Conservation (phyloP, 805 yeast species). For the Saturnispora saitoi region DNA sequence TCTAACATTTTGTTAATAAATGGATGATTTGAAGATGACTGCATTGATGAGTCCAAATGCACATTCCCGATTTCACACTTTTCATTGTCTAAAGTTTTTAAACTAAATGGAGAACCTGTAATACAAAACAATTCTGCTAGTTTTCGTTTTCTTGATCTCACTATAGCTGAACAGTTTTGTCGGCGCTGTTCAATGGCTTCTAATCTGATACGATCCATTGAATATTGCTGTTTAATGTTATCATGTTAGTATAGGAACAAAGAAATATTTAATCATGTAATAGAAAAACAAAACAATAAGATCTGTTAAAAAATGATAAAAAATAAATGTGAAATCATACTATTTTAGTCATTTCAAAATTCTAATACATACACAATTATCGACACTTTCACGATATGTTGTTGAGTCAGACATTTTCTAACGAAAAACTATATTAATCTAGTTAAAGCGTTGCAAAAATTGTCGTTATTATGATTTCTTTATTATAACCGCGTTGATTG, state of each 20-base stretch:
- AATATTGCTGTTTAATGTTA: constrained; percentile 6
- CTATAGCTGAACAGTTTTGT: constrained; percentile 35
- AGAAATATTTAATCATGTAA: constrained; percentile 7
- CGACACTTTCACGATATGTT: neutral
- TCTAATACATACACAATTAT: neutral
- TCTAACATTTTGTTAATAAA: constrained; percentile 26
- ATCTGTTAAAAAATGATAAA: neutral
- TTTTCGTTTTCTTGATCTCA: constrained; percentile 45
- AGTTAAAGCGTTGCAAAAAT: neutral
- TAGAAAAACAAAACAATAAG: neutral
- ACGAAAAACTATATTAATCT: constrained; percentile 10
- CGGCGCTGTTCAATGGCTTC: constrained; percentile 39
- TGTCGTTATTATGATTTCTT: neutral
- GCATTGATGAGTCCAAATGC: neutral
- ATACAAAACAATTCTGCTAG: constrained; percentile 56
- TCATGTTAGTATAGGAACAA: neutral
- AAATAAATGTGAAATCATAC: neutral
- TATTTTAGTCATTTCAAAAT: neutral
- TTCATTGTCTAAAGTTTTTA: constrained; percentile 31
- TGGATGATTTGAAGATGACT: neutral
- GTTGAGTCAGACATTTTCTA: neutral
- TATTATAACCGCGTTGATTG: neutral
- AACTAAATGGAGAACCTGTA: constrained; percentile 42
- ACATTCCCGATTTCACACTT: constrained; percentile 27
- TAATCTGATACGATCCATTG: constrained; percentile 35